Conservation (phyloP, 345 rosid species). For the Excoecaria agallocha region DNA sequence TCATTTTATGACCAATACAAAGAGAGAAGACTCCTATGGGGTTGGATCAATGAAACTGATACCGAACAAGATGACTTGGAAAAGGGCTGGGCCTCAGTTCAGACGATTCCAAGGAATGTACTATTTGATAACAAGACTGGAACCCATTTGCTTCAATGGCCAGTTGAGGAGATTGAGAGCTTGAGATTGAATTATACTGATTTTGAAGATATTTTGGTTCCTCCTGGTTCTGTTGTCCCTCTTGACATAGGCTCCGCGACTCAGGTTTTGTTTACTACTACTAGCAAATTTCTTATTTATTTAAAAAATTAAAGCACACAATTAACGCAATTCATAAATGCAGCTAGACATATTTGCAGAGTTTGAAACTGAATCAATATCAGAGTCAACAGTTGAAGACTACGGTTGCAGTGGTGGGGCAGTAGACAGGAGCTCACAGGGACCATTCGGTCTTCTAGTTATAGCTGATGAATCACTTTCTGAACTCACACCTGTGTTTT, state of each 20-base stretch:
- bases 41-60: conserved; percentile 95
- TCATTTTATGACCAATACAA: conserved; percentile 71
- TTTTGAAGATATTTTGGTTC: conserved; percentile 42
- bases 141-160: conserved; percentile 69
- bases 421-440: conserved; percentile 50
- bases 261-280: conserved; percentile 35
- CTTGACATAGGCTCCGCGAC: conserved; percentile 57
- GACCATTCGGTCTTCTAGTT: conserved; percentile 77
- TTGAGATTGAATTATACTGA: conserved; percentile 54
- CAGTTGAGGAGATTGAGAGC: conserved; percentile 79
- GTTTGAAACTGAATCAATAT: conserved; percentile 40
- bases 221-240: conserved; percentile 58
- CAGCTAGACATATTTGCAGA: conserved; percentile 54
- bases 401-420: conserved; percentile 52
- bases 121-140: conserved; percentile 65
- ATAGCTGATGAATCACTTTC: conserved; percentile 63
- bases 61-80: conserved; percentile 57
- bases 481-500: conserved; percentile 72
- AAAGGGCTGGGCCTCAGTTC: conserved; percentile 95
- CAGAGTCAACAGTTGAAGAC: conserved; percentile 26
- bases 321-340: not conserved
- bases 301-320: too few species aligned
- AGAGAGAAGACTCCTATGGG: conserved; percentile 75
- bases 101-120: conserved; percentile 78
- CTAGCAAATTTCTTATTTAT: too few species aligned